These are phyloP conservation scores for Pilobolus umbonatus DNA, from an alignment of 192 early-diverging fungal genomes.

Conservation along the genomic window DNA sequence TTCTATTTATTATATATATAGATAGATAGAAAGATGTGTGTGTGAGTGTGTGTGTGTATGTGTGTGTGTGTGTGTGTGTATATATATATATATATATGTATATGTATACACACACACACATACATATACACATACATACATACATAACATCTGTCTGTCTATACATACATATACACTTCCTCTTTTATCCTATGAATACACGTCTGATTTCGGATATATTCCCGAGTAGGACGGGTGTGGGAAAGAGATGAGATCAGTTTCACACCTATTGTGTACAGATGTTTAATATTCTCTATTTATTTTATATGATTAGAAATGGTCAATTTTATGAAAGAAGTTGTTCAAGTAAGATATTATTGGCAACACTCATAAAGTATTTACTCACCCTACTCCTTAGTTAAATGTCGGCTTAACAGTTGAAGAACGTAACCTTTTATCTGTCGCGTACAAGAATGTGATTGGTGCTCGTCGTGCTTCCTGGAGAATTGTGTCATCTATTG, in stretches of 20 bases:
- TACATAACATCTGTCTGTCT: too few species aligned
- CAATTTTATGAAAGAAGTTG: constrained; percentile 68
- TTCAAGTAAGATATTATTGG: constrained; percentile 28
- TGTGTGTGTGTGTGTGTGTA: constrained; percentile 6
- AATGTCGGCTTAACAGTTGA: constrained; percentile 63
- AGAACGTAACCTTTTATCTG: constrained; percentile 95
- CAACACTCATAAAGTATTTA: not conserved
- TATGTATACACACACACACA: constrained; percentile 2
- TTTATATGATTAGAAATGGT: constrained; percentile 63
- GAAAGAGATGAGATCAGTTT: too few species aligned
- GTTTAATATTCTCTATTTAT: not conserved
- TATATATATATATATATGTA: not conserved
- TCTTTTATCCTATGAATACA: too few species aligned
- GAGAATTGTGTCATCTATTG: constrained; percentile 96
- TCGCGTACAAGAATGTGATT: constrained; percentile 99
- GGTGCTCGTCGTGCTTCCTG: constrained; percentile 96
- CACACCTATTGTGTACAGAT: too few species aligned
- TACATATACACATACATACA: too few species aligned
- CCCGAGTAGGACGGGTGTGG: too few species aligned
- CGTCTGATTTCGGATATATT: too few species aligned
- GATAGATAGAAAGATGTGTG: not conserved
- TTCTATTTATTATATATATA: not conserved
- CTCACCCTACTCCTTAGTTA: too few species aligned
- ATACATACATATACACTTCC: too few species aligned
- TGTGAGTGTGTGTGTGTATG: not conserved